Percentiles rank a stretch among this genome's conserved stretches.
Evolutionary conservation across 148 eudicot genomes (phyloP).

Genomic region (Amaranthus cruentus): DNA sequence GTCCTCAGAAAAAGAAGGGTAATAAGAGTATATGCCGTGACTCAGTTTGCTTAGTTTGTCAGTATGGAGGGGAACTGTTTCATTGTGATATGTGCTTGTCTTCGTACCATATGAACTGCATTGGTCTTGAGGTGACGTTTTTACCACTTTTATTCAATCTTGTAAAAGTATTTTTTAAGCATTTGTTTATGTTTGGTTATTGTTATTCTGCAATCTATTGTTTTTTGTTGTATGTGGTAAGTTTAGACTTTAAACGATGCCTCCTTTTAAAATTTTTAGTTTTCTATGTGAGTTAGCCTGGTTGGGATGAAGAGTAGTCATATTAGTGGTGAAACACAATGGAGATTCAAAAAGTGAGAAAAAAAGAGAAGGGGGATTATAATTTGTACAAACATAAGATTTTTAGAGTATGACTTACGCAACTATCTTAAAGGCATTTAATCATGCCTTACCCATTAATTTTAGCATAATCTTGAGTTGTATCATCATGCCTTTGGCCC

Average conservation of each 20-base stretch:
- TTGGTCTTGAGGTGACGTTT: slow-evolving; percentile 34
- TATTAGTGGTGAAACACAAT: background rate
- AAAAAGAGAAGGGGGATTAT: no score
- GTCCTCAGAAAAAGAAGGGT: slow-evolving; percentile 25
- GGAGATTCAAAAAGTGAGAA: background rate
- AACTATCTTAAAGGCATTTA: background rate
- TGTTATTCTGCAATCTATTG: background rate
- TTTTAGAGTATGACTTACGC: background rate
- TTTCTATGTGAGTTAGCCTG: background rate
- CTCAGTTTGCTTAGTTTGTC: slow-evolving; percentile 49
- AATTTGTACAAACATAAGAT: no score
- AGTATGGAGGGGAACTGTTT: slow-evolving; percentile 41
- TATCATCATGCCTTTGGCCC: background rate
- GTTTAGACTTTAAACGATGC: no score
- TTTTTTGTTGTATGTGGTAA: background rate
- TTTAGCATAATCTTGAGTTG: background rate
- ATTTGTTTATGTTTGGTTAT: background rate
- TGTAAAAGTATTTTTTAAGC: background rate
- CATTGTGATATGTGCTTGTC: slow-evolving; percentile 48
- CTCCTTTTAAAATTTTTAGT: background rate
- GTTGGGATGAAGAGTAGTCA: background rate
- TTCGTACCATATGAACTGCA: slow-evolving; percentile 40
- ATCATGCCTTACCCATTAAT: background rate
- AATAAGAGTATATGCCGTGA: slow-evolving; percentile 30
- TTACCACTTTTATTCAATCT: background rate